Conservation (phyloP, 306 rosid species). For the Astragalus glycyphyllos region DNA sequence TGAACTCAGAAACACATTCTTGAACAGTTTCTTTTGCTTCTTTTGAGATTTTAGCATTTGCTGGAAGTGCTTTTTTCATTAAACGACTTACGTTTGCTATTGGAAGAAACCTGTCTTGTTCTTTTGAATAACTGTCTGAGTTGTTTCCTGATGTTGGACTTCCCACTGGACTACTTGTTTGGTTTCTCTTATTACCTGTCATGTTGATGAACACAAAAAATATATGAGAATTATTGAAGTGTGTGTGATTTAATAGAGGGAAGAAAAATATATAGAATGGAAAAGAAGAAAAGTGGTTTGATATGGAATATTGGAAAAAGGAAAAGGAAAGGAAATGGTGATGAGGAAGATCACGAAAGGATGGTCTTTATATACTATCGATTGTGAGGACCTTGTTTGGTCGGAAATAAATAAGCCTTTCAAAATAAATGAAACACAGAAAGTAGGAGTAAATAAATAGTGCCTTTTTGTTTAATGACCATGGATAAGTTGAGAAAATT, state of each 20-base stretch:
- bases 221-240: no score
- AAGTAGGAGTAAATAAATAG: background rate
- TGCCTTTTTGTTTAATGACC: background rate
- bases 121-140: constrained; percentile 68
- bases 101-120: constrained; percentile 85
- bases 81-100: constrained; percentile 88
- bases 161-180: constrained; percentile 69
- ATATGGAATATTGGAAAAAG: constrained; percentile 38
- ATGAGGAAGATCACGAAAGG: constrained; percentile 38
- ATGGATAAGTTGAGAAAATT: background rate
- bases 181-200: constrained; percentile 68
- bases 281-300: constrained; percentile 43
- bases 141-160: constrained; percentile 75
- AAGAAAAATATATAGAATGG: constrained; percentile 33
- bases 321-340: constrained; percentile 41
- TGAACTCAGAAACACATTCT: constrained; percentile 91
- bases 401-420: constrained; percentile 6
- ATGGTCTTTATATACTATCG: constrained; percentile 45
- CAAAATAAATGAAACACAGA: background rate
- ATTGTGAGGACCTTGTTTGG: constrained; percentile 13
- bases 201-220: constrained; percentile 17
- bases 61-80: constrained; percentile 84
- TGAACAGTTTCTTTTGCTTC: constrained; percentile 89
- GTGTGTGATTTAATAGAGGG: background rate
- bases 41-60: constrained; percentile 83